Evolutionary conservation across 352 stramenopile species (phyloP).

Genomic region (Peronosclerospora sorghi): DNA sequence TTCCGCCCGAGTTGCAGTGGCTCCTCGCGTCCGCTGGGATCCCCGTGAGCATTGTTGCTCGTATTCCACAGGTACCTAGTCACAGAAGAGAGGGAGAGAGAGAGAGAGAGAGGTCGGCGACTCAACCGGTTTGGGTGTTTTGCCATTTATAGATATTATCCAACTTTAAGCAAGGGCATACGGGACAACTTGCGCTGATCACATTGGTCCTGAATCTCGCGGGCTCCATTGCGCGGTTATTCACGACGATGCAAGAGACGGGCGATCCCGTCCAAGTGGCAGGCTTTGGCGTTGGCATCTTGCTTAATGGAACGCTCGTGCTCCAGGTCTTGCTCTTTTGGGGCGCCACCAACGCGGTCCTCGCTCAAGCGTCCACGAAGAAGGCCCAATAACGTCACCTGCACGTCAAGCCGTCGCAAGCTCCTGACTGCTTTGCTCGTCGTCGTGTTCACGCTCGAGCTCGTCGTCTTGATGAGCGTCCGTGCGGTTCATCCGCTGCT

Average conservation of each 20-base stretch:
- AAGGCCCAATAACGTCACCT: conserved; percentile 38
- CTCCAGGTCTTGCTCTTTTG: conserved; percentile 77
- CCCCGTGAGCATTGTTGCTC: conserved; percentile 65
- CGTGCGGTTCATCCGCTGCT: conserved; percentile 20
- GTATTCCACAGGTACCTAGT: conserved; percentile 77
- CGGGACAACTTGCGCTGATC: conserved; percentile 79
- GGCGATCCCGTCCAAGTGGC: conserved; percentile 60
- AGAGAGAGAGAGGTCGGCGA: no score
- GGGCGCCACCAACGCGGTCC: conserved; percentile 64
- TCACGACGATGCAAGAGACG: conserved; percentile 83
- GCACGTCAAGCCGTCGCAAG: background rate
- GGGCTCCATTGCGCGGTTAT: conserved; percentile 70
- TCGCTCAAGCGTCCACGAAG: conserved; percentile 50
- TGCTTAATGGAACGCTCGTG: conserved; percentile 72
- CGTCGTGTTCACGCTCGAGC: no score
- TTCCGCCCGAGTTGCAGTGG: conserved; percentile 67
- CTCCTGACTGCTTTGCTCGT: background rate
- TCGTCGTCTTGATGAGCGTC: no score
- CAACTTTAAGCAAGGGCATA: conserved; percentile 86
- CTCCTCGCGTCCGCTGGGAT: conserved; percentile 61
- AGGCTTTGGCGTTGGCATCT: conserved; percentile 56
- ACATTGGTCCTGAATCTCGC: conserved; percentile 79
- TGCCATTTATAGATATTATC: conserved; percentile 76
- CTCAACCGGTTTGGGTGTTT: no score
- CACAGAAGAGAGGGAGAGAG: background rate